phyloP scores from a whole-genome alignment of 2,329 filamentous ascomycete genomes.

The Ascochyta fabae region DNA sequence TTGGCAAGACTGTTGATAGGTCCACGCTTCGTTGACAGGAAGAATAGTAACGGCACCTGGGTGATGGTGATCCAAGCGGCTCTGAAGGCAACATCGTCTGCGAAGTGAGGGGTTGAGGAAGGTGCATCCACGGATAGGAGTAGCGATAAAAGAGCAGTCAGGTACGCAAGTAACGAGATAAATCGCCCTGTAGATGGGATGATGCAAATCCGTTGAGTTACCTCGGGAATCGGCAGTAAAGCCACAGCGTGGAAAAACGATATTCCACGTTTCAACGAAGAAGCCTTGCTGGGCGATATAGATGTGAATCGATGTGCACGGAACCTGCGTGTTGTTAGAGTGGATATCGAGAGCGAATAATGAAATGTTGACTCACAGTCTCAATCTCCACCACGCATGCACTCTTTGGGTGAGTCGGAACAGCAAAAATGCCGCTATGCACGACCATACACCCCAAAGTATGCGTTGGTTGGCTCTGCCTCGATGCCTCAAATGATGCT shows the following conservation, averaged over 20 bases:
- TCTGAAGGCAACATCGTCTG: constrained; percentile 40
- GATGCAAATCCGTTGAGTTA: neutral
- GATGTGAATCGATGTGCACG: constrained; percentile 5
- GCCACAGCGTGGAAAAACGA: constrained; percentile 16
- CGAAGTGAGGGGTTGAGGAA: constrained; percentile 27
- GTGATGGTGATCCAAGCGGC: constrained; percentile 40
- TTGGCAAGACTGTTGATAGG: constrained; percentile 28
- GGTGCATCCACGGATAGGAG: constrained; percentile 34
- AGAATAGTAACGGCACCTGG: constrained; percentile 36
- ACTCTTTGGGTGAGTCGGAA: constrained; percentile 1
- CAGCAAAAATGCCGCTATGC: constrained; percentile 15
- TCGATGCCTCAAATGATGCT: constrained; percentile 34
- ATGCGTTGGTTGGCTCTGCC: constrained; percentile 24
- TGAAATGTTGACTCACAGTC: constrained; percentile 13
- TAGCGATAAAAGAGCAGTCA: constrained; percentile 7
- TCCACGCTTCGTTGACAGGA: constrained; percentile 36
- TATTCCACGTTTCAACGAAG: neutral
- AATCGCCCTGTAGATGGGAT: constrained; percentile 16
- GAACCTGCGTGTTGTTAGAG: constrained; percentile 8
- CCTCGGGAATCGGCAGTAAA: constrained; percentile 8
- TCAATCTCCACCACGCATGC: constrained; percentile 16
- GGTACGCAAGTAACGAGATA: constrained; percentile 15
- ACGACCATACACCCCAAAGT: constrained; percentile 25
- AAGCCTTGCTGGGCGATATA: neutral
- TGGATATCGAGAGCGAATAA: neutral